Evolutionary conservation across 768 basidiomycete genomes (phyloP).

Genomic region (Coprinopsis sp.): DNA sequence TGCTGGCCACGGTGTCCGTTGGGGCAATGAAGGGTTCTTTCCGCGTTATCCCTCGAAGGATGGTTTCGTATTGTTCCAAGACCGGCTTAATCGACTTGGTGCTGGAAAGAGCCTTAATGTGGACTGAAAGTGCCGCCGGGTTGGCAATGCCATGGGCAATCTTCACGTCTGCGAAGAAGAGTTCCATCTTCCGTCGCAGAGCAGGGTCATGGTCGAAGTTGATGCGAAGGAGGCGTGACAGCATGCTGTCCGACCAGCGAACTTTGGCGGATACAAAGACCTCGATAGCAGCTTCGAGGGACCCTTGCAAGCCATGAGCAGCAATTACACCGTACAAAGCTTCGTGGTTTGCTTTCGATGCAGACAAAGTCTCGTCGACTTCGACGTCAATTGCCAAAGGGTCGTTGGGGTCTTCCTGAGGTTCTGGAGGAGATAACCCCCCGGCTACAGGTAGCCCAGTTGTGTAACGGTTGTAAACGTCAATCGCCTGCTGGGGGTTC

Average conservation of each 20-base stretch:
- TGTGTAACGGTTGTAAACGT: conserved; percentile 32
- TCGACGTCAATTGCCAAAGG: conserved; percentile 1
- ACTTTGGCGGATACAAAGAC: conserved; percentile 35
- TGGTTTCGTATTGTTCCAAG: conserved; percentile 43
- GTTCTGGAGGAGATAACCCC: neutral
- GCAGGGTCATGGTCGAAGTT: conserved; percentile 28
- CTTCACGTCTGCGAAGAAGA: conserved; percentile 45
- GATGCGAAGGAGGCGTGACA: conserved; percentile 36
- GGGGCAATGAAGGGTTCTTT: conserved; percentile 52
- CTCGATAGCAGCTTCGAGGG: conserved; percentile 54
- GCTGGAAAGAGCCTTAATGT: conserved; percentile 43
- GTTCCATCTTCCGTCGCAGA: conserved; percentile 37
- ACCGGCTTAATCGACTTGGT: conserved; percentile 29
- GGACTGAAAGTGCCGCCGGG: conserved; percentile 44
- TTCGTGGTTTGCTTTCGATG: conserved; percentile 15
- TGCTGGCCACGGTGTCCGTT: conserved; percentile 29
- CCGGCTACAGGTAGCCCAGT: neutral
- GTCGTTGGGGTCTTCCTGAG: neutral
- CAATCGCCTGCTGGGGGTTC: conserved; percentile 38
- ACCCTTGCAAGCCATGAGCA: conserved; percentile 55
- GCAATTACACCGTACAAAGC: conserved; percentile 52
- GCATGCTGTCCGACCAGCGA: conserved; percentile 29
- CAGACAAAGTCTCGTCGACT: conserved; percentile 12
- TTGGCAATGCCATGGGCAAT: conserved; percentile 48
- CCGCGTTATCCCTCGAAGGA: conserved; percentile 48